Base-by-base conservation (phyloP, 2,329 filamentous ascomycete genomes). In the Microsporum canis region DNA sequence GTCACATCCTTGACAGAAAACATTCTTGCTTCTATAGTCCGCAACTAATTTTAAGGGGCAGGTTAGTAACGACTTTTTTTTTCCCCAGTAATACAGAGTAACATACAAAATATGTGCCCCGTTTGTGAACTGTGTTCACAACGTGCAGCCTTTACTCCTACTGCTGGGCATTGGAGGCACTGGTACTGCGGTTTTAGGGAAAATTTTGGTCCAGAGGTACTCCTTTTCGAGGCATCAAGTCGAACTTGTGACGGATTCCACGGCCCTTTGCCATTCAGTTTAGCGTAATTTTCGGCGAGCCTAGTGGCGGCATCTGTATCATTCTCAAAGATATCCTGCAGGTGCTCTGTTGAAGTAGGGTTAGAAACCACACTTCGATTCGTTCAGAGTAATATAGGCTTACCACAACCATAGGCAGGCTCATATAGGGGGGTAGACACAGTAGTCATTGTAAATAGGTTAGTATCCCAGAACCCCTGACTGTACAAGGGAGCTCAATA, bases 341-440 rank as follows among this genome's bases (percentile, higher is more conserved):
- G 69, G 65, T 77, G 75, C 65, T 76, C 75, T 77, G 63, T 57
- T 57, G 39, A 53, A 57, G 31, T 14, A 10, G 33, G 31, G 58
- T 58, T 49, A 53, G 7, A 34, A 36, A 17, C 6, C 31, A 38
- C 2, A 12, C 45, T 7, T 31, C 36, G 10, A 10, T 56, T 47
- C 27, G 17, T 27, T 5, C 23, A 14, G 1, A 31, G 17, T 6
- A 59, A 31, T 3, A 49, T 5, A 57, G n/a, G 29, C 73, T 65
- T 73, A 76, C 74, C 74, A 62, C 74, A 76, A 60, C 74, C 74
- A 63, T 69, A 76, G 59, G 72, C 73, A 5, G 74, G 72, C 63
- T 74, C 73, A 1, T 72, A 72, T 12, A 43, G 14, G 10, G 39
- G 57, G 27, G 41, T 59, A 7, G 57, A 36, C 4, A 14, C 27